These are phyloP conservation scores for Neofusicoccum umdonicola DNA, from an alignment of 2,329 filamentous ascomycete genomes.

Conservation along the genomic window DNA sequence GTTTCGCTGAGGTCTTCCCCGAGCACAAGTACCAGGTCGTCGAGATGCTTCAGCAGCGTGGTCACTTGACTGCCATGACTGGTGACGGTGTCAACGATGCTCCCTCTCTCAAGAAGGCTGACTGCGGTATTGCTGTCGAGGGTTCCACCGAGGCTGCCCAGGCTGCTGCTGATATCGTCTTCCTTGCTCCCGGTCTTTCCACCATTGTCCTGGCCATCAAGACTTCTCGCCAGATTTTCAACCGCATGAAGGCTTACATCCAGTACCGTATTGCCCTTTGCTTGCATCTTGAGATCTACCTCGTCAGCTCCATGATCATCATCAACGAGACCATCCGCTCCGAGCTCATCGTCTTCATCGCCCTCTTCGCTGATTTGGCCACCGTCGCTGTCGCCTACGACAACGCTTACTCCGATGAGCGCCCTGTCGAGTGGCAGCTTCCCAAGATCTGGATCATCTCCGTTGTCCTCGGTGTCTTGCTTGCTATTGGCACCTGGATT, in stretches of 20 bases:
- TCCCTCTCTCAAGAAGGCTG: slow-evolving; percentile 70
- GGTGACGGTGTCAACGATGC: slow-evolving; percentile 74
- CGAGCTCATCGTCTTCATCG: slow-evolving; percentile 75
- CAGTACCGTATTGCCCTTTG: slow-evolving; percentile 75
- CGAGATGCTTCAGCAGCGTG: slow-evolving; percentile 72
- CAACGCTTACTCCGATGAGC: slow-evolving; percentile 71
- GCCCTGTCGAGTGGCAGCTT: slow-evolving; percentile 76
- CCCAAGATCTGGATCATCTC: slow-evolving; percentile 80
- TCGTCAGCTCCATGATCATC: slow-evolving; percentile 75
- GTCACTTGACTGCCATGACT: slow-evolving; percentile 72
- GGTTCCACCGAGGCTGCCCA: slow-evolving; percentile 70
- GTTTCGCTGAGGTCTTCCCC: slow-evolving; percentile 72
- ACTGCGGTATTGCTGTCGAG: slow-evolving; percentile 72
- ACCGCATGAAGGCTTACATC: slow-evolving; percentile 75
- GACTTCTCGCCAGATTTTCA: slow-evolving; percentile 72
- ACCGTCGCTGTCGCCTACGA: slow-evolving; percentile 78
- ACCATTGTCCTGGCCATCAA: slow-evolving; percentile 73
- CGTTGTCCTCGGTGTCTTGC: slow-evolving; percentile 64
- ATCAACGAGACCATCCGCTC: slow-evolving; percentile 72
- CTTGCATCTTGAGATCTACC: slow-evolving; percentile 72
- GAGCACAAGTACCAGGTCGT: slow-evolving; percentile 77
- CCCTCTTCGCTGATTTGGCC: slow-evolving; percentile 75
- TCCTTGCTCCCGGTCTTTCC: slow-evolving; percentile 68
- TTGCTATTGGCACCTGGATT: slow-evolving; percentile 71
- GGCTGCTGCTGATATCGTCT: slow-evolving; percentile 71